Percentiles rank a stretch among this genome's conserved stretches.
Evolutionary conservation across 2,329 filamentous ascomycete genomes (phyloP).

Genomic region (Botrytis deweyae): DNA sequence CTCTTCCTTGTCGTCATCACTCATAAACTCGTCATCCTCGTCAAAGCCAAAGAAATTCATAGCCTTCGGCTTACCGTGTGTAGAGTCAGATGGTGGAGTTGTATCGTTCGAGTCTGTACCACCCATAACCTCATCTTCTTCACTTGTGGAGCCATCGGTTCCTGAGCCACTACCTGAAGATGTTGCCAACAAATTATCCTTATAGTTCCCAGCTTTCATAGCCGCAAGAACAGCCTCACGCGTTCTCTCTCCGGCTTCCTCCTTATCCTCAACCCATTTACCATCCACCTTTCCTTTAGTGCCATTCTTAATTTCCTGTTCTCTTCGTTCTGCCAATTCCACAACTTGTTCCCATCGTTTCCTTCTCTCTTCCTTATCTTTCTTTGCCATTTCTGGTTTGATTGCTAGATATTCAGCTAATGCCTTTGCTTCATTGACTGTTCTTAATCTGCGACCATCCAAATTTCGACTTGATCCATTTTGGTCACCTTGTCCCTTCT

Average conservation of each 20-base stretch:
- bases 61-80: constrained; percentile 39
- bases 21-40: constrained; percentile 75
- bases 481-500: constrained; percentile 78
- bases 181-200: constrained; percentile 55
- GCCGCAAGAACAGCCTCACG: constrained; percentile 70
- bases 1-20: constrained; percentile 58
- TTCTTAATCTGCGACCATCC: constrained; percentile 84
- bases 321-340: constrained; percentile 75
- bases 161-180: constrained; percentile 41
- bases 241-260: constrained; percentile 82
- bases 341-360: constrained; percentile 88
- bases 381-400: constrained; percentile 95
- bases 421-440: constrained; percentile 92
- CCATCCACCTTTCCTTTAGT: constrained; percentile 73
- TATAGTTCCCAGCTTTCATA: constrained; percentile 63
- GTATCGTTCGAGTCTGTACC: constrained; percentile 44
- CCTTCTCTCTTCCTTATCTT: constrained; percentile 82
- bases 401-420: constrained; percentile 92
- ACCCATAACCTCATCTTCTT: constrained; percentile 37
- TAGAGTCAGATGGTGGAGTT: constrained; percentile 48
- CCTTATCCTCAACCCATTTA: constrained; percentile 93
- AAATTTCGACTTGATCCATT: constrained; percentile 92
- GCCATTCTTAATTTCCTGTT: constrained; percentile 79
- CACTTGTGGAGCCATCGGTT: constrained; percentile 28
- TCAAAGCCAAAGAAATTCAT: constrained; percentile 72